Evolutionary conservation across 495 filamentous ascomycete genomes (phyloP).

Genomic region (Hypoxylon subgilvum): DNA sequence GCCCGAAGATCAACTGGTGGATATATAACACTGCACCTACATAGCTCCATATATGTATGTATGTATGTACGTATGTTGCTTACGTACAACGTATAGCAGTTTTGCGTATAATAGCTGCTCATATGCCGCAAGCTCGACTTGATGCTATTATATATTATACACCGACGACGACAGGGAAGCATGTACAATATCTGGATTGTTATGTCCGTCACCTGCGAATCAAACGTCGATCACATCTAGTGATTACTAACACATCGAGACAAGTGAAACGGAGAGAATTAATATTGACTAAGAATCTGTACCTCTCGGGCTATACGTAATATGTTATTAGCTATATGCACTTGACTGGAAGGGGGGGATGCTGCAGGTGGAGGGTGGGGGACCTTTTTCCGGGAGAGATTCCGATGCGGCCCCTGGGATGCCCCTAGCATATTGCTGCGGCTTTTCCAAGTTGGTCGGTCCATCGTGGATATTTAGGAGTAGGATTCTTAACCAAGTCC

Average conservation of each 20-base stretch:
- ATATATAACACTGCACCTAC: too few species aligned
- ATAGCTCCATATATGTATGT: too few species aligned
- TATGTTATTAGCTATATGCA: constrained; percentile 8
- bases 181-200: neutral
- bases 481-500: constrained; percentile 28
- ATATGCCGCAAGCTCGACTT: constrained; percentile 3
- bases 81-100: constrained; percentile 6
- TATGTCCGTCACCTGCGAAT: constrained; percentile 6
- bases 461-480: constrained; percentile 11
- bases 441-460: constrained; percentile 36
- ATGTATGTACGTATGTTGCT: too few species aligned
- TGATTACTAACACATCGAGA: constrained; percentile 1
- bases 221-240: constrained; percentile 22
- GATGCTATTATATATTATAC: too few species aligned
- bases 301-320: constrained; percentile 6
- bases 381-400: constrained; percentile 31
- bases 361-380: constrained; percentile 24
- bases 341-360: constrained; percentile 13
- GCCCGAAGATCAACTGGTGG: neutral
- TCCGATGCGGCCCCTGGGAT: constrained; percentile 29
- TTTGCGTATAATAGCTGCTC: constrained; percentile 2
- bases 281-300: neutral
- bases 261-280: constrained; percentile 17
- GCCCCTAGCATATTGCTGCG: constrained; percentile 22
- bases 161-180: neutral